These are phyloP conservation scores for Starmerella geochares DNA, from an alignment of 805 yeast species.

Conservation along the genomic window DNA sequence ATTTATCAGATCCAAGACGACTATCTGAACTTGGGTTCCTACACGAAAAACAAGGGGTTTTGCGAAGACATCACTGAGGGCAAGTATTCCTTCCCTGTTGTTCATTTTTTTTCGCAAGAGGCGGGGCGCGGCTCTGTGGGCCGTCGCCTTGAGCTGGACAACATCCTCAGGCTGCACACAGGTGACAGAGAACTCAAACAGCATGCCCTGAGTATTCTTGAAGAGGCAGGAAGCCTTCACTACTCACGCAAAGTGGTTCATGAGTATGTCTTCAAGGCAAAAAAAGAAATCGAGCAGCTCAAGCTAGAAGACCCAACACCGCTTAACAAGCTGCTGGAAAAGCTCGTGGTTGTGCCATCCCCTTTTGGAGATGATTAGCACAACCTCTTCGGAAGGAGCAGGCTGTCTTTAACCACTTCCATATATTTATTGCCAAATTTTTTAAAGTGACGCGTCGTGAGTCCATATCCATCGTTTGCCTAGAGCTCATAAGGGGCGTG, in stretches of 20 bases:
- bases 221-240: slow-evolving; percentile 35
- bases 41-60: slow-evolving; percentile 57
- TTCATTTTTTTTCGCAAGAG: slow-evolving; percentile 46
- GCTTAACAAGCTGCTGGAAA: slow-evolving; percentile 7
- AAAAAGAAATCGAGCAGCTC: slow-evolving; percentile 21
- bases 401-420: too few species aligned
- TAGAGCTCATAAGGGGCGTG: too few species aligned
- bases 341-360: slow-evolving; percentile 1
- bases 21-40: slow-evolving; percentile 54
- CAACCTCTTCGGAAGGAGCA: too few species aligned
- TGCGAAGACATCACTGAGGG: slow-evolving; percentile 87
- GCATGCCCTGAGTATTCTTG: slow-evolving; percentile 42
- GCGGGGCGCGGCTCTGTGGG: not conserved
- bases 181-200: slow-evolving; percentile 41
- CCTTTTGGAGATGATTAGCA: too few species aligned
- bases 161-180: slow-evolving; percentile 47
- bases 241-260: slow-evolving; percentile 33
- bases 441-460: too few species aligned
- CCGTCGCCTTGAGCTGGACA: slow-evolving; percentile 21
- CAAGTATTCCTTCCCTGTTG: slow-evolving; percentile 74
- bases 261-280: slow-evolving; percentile 27
- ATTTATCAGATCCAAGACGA: slow-evolving; percentile 83
- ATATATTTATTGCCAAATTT: too few species aligned
- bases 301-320: slow-evolving; percentile 3
- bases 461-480: too few species aligned